Base-by-base conservation (phyloP, 148 eudicot species). In the Gaultheria prostrata region DNA sequence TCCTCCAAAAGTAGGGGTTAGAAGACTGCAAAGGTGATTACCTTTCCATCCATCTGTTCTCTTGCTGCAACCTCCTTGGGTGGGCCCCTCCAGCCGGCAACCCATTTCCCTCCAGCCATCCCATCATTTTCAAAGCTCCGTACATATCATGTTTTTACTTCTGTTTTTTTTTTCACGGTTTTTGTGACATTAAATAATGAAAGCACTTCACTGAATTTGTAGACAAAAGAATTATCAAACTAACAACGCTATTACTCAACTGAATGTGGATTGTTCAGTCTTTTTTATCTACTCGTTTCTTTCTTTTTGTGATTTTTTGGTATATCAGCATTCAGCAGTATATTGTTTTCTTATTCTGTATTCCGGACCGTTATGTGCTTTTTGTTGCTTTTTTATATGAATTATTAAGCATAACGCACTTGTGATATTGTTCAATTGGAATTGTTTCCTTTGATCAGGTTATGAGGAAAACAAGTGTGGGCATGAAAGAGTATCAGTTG, bases 401-500 rank as follows among this genome's bases (percentile, higher is more conserved):
- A 6, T 15, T 28, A 6, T 15, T 28, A 39, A 49, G 49, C 24
- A 57, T 71, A n/a, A 80, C 11, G 51, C 48, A 49, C 21, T 80
- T 24, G 43, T 51, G 45, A 82, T 61, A 26, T 74, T 57, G 20
- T 59, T 39, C 53, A 35, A 76, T 76, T 46, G 24, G 49, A 35
- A 81, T 17, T 83, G 59, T 83, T 74, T 74, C 65, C n/a, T 61
- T 81, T 84, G 82, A 72, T 82, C 81, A 96, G 98, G 98, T 96
- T 76, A 94, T 96, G 98, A 92, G 93, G 82, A 90, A 90, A 82
- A 83, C 92, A 81, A 93, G 85, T 87, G 91, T 86, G 48, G 98
- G 95, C 70, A 96, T 94, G 97, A 96, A 96, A 86, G 98, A 96
- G 88, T 96, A 94, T 85, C 98, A 96, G 87, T 39, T 94, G 87